Conservation (phyloP, 139 green algal species). For the Picochlorum sp. region DNA sequence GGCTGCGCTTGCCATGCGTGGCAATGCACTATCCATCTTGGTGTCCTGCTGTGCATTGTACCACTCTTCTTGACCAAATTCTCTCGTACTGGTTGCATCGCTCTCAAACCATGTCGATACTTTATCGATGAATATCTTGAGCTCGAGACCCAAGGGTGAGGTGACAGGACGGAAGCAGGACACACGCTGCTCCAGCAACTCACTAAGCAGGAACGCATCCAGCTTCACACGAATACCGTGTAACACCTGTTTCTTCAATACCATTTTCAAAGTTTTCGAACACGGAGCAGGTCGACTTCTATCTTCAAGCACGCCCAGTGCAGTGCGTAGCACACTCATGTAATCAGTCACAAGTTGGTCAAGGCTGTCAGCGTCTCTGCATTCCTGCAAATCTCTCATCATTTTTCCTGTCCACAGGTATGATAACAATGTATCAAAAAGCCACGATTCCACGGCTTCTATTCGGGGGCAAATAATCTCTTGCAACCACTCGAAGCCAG, state of each 20-base stretch:
- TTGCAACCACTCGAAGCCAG: background rate
- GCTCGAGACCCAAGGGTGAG: background rate
- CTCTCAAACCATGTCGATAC: constrained; percentile 2
- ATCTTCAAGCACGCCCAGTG: background rate
- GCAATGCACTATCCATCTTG: background rate
- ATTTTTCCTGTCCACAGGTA: background rate
- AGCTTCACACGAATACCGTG: background rate
- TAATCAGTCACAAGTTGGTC: background rate
- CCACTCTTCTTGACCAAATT: background rate
- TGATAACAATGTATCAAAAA: background rate
- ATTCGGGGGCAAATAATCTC: background rate
- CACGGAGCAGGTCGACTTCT: background rate
- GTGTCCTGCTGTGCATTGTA: background rate
- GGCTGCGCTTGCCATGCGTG: constrained; percentile 24
- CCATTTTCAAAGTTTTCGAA: background rate
- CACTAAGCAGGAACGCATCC: background rate
- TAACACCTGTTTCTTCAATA: background rate
- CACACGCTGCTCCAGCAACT: background rate
- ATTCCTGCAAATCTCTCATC: background rate
- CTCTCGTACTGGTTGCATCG: background rate
- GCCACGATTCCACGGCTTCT: background rate
- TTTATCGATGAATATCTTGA: constrained; percentile 2
- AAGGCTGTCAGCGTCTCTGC: background rate
- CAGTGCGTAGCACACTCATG: background rate
- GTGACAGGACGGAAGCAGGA: background rate